Percentiles rank a stretch among this genome's conserved stretches.
phyloP scores from a whole-genome alignment of 257 asterid species.

The Solanum paucissectum region DNA sequence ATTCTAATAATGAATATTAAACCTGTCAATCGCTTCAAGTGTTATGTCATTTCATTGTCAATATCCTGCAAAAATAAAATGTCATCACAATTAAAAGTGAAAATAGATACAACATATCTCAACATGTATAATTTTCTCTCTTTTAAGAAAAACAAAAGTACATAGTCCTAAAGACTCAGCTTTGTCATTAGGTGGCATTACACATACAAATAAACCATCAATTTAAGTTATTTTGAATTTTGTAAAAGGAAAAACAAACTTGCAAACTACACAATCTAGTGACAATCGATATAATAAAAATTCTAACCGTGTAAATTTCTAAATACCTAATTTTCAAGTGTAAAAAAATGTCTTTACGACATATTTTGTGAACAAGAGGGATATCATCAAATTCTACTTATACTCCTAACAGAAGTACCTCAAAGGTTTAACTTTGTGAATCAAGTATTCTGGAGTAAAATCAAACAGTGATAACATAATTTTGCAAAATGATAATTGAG shows the following conservation, averaged over 20 bases:
- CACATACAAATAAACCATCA: background rate
- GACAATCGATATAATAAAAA: background rate
- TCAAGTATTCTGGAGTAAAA: too few relatives aligned
- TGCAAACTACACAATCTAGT: background rate
- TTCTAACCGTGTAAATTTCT: background rate
- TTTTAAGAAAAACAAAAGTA: background rate
- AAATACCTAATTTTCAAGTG: background rate
- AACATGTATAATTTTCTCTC: background rate
- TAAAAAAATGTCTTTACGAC: background rate
- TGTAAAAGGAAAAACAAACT: background rate
- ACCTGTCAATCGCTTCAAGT: too few relatives aligned
- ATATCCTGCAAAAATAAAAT: too few relatives aligned
- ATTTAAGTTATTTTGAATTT: background rate
- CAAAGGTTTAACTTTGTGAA: too few relatives aligned
- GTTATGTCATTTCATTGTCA: too few relatives aligned
- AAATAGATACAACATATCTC: background rate
- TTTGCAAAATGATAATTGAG: too few relatives aligned
- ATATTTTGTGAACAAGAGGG: background rate
- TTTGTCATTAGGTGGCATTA: too few relatives aligned
- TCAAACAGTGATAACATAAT: too few relatives aligned
- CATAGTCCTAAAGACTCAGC: background rate
- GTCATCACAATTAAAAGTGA: too few relatives aligned
- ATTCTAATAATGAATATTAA: too few relatives aligned
- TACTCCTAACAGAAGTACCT: too few relatives aligned
- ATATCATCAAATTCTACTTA: background rate